Evolutionary conservation across 1,284 basidiomycete species (phyloP).

Genomic region (Heterobasidion annosum): DNA sequence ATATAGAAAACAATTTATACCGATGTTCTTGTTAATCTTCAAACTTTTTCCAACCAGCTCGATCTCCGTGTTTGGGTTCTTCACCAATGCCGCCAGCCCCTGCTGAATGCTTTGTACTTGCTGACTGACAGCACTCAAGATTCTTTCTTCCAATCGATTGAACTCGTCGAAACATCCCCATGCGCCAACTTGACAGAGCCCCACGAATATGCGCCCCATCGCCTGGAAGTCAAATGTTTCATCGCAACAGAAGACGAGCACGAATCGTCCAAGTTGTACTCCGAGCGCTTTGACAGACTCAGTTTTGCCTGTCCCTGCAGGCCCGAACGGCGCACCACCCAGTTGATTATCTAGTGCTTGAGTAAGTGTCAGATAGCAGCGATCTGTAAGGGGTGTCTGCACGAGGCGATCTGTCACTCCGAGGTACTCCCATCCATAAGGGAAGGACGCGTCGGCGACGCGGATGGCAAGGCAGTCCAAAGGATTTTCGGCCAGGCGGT

Average conservation of each 20-base stretch:
- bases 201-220: slow-evolving; percentile 99
- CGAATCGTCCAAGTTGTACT: slow-evolving; percentile 94
- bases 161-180: slow-evolving; percentile 99
- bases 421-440: slow-evolving; percentile 98
- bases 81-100: slow-evolving; percentile 74
- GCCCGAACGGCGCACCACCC: slow-evolving; percentile 96
- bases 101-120: slow-evolving; percentile 99
- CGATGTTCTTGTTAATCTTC: slow-evolving; percentile 91
- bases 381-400: slow-evolving; percentile 97
- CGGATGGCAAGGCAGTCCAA: slow-evolving; percentile 75
- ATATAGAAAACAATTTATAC: slow-evolving; percentile 25
- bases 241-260: slow-evolving; percentile 98
- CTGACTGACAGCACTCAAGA: slow-evolving; percentile 96
- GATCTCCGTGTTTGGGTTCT: slow-evolving; percentile 83
- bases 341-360: slow-evolving; percentile 93
- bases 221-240: slow-evolving; percentile 99
- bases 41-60: slow-evolving; percentile 94
- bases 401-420: slow-evolving; percentile 96
- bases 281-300: slow-evolving; percentile 99
- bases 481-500: slow-evolving; percentile 62
- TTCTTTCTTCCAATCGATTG: slow-evolving; percentile 97
- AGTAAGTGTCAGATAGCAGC: slow-evolving; percentile 93
- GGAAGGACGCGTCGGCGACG: slow-evolving; percentile 90
- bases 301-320: slow-evolving; percentile 99
- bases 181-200: slow-evolving; percentile 96